Evolutionary conservation across 1,284 basidiomycete species (phyloP).

Genomic region (Cryptococcus sp.): DNA sequence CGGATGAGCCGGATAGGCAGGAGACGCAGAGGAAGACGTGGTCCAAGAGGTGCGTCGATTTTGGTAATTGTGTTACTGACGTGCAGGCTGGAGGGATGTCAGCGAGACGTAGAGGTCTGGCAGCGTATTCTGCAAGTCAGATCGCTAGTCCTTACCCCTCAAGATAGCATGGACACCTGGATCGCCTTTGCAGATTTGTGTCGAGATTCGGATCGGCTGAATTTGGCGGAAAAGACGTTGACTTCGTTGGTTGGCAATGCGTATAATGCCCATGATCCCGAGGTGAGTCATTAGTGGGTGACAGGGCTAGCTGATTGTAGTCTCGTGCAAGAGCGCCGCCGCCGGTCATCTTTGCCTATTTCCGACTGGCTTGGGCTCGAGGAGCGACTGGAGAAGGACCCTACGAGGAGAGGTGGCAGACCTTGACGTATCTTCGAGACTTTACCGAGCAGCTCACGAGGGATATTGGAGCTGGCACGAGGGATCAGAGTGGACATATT

Average conservation of each 20-base stretch:
- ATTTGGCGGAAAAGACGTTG: conserved; percentile 93
- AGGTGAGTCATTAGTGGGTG: conserved; percentile 10
- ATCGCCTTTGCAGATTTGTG: conserved; percentile 88
- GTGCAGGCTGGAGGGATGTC: conserved; percentile 82
- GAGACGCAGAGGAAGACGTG: conserved; percentile 81
- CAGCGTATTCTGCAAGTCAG: conserved; percentile 95
- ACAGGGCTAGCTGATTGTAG: conserved; percentile 35
- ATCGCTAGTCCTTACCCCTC: conserved; percentile 86
- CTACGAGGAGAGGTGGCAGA: conserved; percentile 57
- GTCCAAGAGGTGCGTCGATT: conserved; percentile 70
- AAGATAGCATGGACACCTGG: conserved; percentile 96
- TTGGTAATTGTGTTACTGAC: conserved; percentile 7
- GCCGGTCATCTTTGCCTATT: conserved; percentile 92
- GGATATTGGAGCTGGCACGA: conserved; percentile 65
- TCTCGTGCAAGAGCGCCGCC: conserved; percentile 74
- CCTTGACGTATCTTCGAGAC: conserved; percentile 74
- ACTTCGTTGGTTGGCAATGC: conserved; percentile 75
- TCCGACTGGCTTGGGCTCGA: conserved; percentile 95
- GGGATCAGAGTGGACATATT: conserved; percentile 42
- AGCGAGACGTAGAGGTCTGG: conserved; percentile 99
- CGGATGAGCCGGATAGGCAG: conserved; percentile 89
- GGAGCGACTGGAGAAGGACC: conserved; percentile 48
- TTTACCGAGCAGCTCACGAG: conserved; percentile 72
- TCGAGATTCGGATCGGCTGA: conserved; percentile 76
- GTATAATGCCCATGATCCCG: conserved; percentile 36